Evolutionary conservation across 495 filamentous ascomycete species (phyloP), one percentile per base, ranked within the genome.

Genomic region (Aspergillus taichungensis): DNA sequence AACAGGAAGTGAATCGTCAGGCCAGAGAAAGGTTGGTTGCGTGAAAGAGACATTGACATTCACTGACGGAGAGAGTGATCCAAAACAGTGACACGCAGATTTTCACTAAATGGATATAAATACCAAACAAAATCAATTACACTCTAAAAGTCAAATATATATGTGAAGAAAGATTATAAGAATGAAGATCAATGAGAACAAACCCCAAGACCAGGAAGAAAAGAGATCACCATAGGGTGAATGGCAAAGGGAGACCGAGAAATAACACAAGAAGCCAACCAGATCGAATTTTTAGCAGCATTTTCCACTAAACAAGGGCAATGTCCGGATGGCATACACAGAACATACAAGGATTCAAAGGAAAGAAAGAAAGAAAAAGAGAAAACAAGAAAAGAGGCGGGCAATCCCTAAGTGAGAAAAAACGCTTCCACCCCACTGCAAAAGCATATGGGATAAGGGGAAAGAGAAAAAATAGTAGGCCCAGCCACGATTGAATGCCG

Each of bases 11-110:
- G 35, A 36, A 44, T 32, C 39, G 33, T 34, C 40, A 49, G 46
- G 37, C 34, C 30, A 46, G 40, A 41, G 14, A n/a, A 39, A 12
- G 27, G 30, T 28, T 7, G 13, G 29, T 37, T 31, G 43, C 12
- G 34, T 38, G 34, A 50, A 44, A 51, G 42, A 38, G 11, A 13
- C 27, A 4, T 51, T 31, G 32, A 44, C 44, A 56, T 56, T 56
- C 54, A 56, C 54, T 51, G 39, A 30, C 32, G 5, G 36, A 24
- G 18, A 24, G 18, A 24, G 40, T 30, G 36, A 40, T 37, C 33
- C 45, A 45, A 40, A 51, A 40, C 12, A 48, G 13, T 8, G 27
- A 41, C 18, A 37, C 27, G 45, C 36, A 36, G 49, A 40, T 34
- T 12, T 13, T 40, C 38, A 0, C 12, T 3, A 40, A 43, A 36